Evolutionary conservation across 2,329 filamentous ascomycete species (phyloP), one percentile per base, ranked within the genome.

Genomic region (Penicillium vulpinum): DNA sequence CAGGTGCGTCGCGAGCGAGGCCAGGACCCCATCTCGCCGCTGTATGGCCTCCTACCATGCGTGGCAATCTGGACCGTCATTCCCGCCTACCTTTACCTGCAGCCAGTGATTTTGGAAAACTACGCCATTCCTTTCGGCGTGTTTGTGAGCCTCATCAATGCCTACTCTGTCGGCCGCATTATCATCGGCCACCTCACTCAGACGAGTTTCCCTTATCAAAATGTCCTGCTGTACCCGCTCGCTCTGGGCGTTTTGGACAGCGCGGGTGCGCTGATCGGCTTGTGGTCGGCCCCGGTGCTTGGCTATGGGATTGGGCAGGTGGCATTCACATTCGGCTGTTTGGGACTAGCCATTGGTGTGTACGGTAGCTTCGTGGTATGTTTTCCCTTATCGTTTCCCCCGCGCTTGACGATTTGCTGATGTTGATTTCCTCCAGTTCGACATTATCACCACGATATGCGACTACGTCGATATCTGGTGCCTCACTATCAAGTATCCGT

Each of bases 381-480:
- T 70, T 33, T 43, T 66, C 18, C 33, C 21, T 51, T 50, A 13
- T n/a, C 36, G 2, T 46, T 40, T 35, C 29, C n/a, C 4, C 5
- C 49, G 24, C 18, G 31, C 22, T 28, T 16, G 39, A 33, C 29
- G 6, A 21, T 33, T 29, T 28, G 43, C 51, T 59, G 18, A 52
- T 28, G 6, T 38, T 52, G 8, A 43, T 24, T 18, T 31, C 28
- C 35, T 40, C 22, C 55, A 82, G 80, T 76, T 96, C 31, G 94
- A 97, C 73, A 92, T 97, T 55, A 97, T 99, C 64, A 91, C 94
- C 58, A 95, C 91, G 29, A 97, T 99, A 67, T 99, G 94, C 77
- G 94, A 99, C 74, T 96, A 96, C 73, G 82, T 97, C 59, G 94
- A 99, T 73, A 99, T 99, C 65, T 97, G 92, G 91, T 99, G 94